Base-by-base conservation (phyloP, 1,284 basidiomycete genomes). In the Peniophora sp. region DNA sequence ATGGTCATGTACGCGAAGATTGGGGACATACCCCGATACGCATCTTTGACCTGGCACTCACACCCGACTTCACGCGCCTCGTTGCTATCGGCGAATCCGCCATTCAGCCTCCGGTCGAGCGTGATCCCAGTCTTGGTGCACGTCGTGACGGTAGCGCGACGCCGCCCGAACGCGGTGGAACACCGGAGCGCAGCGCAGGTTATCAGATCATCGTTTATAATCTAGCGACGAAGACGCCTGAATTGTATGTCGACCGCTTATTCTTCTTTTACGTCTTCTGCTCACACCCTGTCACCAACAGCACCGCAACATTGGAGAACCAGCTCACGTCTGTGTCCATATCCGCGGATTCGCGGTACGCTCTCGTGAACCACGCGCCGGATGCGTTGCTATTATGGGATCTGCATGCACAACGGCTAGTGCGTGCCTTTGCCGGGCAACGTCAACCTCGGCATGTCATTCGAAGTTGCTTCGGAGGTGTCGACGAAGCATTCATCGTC, bases 381-480 rank as follows among this genome's bases (percentile, higher is more conserved):
- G 83, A 92, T 66, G 90, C 92, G 64, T 79, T 97, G 45, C 85
- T 92, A 59, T 68, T 97, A 55, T 92, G 89, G 83, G 85, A 93
- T 62, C 75, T 98, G 46, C 70, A 76, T 18, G 75, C 79, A 47
- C 77, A 81, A 46, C 78, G 79, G 50, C 71, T 93, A 55, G 75
- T 85, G 24, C 83, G 88, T 56, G 88, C 84, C 65, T 96, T 86
- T 63, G 81, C 81, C 1, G 95, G 90, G 22, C 88, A 94, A 60
- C 78, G 78, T 35, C 92, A 95, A 67, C 79, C 79, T 3, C 75
- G 78, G 37, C 89, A 91, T 66, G 83, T 97, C 55, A 90, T 99
- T 54, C 80, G 91, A 52, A 91, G 89, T 64, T 94, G 92, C 62
- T 98, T 98, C 66, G 97, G 95, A 23, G 95, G 95, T n/a, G 73